Percentiles rank a stretch among this genome's conserved stretches.
Conservation (phyloP, 2,329 filamentous ascomycete species). For the Chaetoscypha palmicola region DNA sequence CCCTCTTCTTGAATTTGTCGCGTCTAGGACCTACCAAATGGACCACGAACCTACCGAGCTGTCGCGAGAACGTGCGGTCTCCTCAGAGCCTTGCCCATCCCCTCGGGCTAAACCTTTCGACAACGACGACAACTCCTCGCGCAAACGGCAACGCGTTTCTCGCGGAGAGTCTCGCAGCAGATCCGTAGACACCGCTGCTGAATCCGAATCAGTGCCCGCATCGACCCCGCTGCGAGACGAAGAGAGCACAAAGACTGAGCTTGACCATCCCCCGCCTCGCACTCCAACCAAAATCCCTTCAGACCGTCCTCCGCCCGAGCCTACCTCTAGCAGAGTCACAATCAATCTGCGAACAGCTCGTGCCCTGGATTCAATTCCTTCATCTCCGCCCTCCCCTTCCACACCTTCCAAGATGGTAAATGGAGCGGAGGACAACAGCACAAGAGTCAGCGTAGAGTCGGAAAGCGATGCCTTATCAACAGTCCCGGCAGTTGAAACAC, state of each 20-base stretch:
- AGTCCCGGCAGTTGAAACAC: constrained; percentile 25
- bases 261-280: constrained; percentile 27
- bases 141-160: constrained; percentile 58
- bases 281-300: constrained; percentile 29
- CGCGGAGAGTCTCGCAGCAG: constrained; percentile 46
- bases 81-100: constrained; percentile 56
- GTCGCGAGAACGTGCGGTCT: constrained; percentile 51
- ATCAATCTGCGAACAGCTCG: constrained; percentile 50
- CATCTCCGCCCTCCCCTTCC: constrained; percentile 39
- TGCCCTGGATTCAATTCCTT: constrained; percentile 35
- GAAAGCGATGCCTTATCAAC: constrained; percentile 29
- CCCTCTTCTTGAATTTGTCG: constrained; percentile 42
- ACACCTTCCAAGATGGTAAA: constrained; percentile 27
- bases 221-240: constrained; percentile 15
- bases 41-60: constrained; percentile 28
- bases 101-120: constrained; percentile 59
- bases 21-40: constrained; percentile 32
- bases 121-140: constrained; percentile 43
- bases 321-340: constrained; percentile 51
- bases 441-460: constrained; percentile 26
- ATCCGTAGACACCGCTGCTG: constrained; percentile 38
- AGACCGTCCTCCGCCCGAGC: constrained; percentile 33
- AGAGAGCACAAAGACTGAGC: constrained; percentile 28
- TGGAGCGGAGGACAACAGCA: constrained; percentile 14
- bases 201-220: constrained; percentile 16